Conservation (phyloP, 2,329 filamentous ascomycete species). For the Verticillium dahliae region DNA sequence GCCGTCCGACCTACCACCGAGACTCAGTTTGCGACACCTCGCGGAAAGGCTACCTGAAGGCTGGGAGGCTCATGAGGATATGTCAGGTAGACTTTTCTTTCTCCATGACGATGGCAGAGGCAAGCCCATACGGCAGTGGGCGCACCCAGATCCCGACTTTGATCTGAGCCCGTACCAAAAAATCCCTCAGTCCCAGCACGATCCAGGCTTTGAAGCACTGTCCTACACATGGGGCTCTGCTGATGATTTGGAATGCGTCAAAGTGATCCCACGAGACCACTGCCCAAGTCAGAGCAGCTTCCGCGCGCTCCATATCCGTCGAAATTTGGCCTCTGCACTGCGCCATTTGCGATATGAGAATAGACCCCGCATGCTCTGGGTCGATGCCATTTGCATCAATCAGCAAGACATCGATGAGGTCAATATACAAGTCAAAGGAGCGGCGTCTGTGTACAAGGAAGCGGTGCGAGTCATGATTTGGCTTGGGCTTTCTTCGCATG, state of each 20-base stretch:
- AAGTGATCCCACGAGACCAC: too few relatives aligned
- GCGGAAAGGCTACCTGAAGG: background rate
- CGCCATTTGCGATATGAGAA: background rate
- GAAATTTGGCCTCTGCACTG: background rate
- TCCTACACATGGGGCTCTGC: background rate
- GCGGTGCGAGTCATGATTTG: constrained; percentile 18
- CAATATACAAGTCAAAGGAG: constrained; percentile 10
- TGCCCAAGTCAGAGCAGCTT: too few relatives aligned
- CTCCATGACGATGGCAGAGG: constrained; percentile 13
- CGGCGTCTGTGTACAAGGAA: constrained; percentile 14
- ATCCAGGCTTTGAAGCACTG: background rate
- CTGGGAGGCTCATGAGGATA: background rate
- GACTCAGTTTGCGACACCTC: background rate
- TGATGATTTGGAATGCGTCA: too few relatives aligned
- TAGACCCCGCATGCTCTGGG: constrained; percentile 10
- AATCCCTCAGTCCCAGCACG: background rate
- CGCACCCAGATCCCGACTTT: background rate
- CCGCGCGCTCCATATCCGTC: too few relatives aligned
- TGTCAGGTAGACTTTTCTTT: background rate
- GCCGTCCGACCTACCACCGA: background rate
- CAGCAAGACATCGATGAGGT: constrained; percentile 9
- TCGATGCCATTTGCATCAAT: constrained; percentile 15
- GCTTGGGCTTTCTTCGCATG: constrained; percentile 14
- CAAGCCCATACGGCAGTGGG: background rate
- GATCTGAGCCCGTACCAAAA: background rate